These are phyloP conservation scores for Wallacemonas collosoma DNA, from an alignment of 208 protist genomes.

Conservation along the genomic window DNA sequence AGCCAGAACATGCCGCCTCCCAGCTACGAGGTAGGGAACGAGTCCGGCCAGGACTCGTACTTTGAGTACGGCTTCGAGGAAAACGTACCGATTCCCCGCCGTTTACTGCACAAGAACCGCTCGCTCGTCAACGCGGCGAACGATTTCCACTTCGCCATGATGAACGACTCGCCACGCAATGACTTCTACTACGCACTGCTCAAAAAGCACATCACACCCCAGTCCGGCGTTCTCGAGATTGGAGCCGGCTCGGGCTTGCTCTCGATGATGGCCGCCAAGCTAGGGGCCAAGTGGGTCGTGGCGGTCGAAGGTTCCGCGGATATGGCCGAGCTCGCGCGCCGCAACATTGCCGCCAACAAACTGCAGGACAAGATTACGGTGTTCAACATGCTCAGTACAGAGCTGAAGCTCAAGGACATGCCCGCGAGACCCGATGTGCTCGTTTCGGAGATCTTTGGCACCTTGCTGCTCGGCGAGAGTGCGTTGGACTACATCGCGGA, in stretches of 20 bases:
- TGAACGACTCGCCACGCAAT: constrained; percentile 91
- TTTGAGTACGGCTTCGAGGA: constrained; percentile 80
- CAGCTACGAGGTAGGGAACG: constrained; percentile 4
- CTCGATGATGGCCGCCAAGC: constrained; percentile 90
- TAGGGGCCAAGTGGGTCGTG: constrained; percentile 90
- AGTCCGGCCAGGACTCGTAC: constrained; percentile 19
- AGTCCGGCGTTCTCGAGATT: constrained; percentile 92
- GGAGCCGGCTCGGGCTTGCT: constrained; percentile 91
- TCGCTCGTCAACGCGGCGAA: constrained; percentile 91
- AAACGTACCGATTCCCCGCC: constrained; percentile 71
- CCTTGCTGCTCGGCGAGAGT: constrained; percentile 90
- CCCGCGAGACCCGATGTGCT: constrained; percentile 77
- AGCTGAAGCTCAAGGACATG: constrained; percentile 64
- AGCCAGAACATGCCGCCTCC: constrained; percentile 4
- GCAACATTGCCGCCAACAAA: constrained; percentile 80
- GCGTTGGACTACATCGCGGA: constrained; percentile 92
- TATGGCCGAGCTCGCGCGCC: constrained; percentile 75
- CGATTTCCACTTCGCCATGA: constrained; percentile 95
- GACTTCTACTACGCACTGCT: constrained; percentile 90
- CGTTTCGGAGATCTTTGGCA: constrained; percentile 94
- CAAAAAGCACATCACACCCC: constrained; percentile 67
- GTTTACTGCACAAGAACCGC: constrained; percentile 55
- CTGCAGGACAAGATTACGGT: constrained; percentile 75
- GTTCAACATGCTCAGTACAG: constrained; percentile 89
- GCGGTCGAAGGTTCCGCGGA: constrained; percentile 90